Percentiles rank a stretch among this genome's conserved stretches.
phyloP scores from a whole-genome alignment of 1,284 basidiomycete species.

The Leccinum solheimii region DNA sequence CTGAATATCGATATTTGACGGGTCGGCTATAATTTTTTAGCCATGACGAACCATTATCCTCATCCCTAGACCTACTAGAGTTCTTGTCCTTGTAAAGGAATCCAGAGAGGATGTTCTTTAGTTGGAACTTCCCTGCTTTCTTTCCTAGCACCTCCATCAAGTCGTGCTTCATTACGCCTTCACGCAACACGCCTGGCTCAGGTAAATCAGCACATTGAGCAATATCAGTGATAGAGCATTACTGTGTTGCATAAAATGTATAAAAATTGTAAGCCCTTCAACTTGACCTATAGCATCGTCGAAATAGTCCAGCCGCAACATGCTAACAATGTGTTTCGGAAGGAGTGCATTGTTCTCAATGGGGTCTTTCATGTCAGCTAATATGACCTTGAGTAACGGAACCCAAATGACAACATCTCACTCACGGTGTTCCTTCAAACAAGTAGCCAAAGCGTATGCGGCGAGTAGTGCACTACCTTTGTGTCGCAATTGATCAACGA shows the following conservation, averaged over 20 bases:
- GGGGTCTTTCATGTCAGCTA: conserved; percentile 20
- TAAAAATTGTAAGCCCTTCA: conserved; percentile 16
- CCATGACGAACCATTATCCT: not conserved
- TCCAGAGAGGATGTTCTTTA: conserved; percentile 23
- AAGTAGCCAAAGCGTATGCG: conserved; percentile 19
- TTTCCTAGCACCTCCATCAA: conserved; percentile 19
- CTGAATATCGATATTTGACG: conserved; percentile 2
- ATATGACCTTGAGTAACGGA: not conserved
- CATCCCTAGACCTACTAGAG: conserved; percentile 13
- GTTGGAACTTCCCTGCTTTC: conserved; percentile 16
- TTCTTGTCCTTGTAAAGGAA: conserved; percentile 23
- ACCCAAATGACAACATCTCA: not conserved
- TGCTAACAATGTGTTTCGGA: conserved; percentile 14
- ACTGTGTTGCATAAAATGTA: conserved; percentile 17
- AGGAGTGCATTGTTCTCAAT: not conserved
- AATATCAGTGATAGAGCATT: not conserved
- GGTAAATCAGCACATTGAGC: conserved; percentile 1
- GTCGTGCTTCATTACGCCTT: conserved; percentile 8
- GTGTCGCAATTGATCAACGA: conserved; percentile 12
- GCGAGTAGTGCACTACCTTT: conserved; percentile 13
- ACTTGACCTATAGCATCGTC: conserved; percentile 16
- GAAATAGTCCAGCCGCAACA: conserved; percentile 16
- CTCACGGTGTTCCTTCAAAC: conserved; percentile 20
- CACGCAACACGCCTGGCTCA: conserved; percentile 17
- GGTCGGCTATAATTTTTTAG: conserved; percentile 8